Base-by-base conservation (phyloP, 2,329 filamentous ascomycete genomes). In the Diaporthe destruens region DNA sequence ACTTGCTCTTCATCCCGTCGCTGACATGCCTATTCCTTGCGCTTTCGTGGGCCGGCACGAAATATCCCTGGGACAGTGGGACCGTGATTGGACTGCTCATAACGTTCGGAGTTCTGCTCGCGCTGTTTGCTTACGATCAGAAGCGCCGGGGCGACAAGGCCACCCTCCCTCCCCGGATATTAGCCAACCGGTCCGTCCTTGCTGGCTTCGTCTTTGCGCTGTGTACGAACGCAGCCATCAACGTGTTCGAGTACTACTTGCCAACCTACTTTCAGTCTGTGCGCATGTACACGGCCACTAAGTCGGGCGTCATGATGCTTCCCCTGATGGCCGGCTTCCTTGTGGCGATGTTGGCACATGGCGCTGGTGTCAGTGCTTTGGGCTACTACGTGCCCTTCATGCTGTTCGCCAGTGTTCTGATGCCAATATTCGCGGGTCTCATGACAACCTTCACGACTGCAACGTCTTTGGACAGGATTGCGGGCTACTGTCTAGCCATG, bases 261-360 rank as follows among this genome's bases (percentile, higher is more conserved):
- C 82, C 83, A 0, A 79, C 84, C 66, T 84, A 82, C 78, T 83
- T 85, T 77, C 81, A 85, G 75, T 77, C 81, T 67, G 76, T 85
- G 65, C 77, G 78, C 59, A 78, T 77, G 16, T 80, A 77, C 12
- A 77, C 75, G 3, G 77, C 82, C 1, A 78, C 80, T 49, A 75
- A 78, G 16, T 78, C 76, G 9, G 82, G 82, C 2, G 78, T 83
- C 25, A 74, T 78, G 39, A 83, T 81, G 70, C 75, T 85, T 0
- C 80, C 84, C 7, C 72, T 80, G n/a, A 77, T 82, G n/a, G 74
- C 80, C 3, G 77, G 79, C 1, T 76, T 83, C n/a, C 78, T 80
- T 25, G 39, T 83, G n/a, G 76, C 76, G 65, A 81, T 82, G 12
- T 78, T 81, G 6, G 78, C 79, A 0, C 82, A 84, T 51, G 78